These are phyloP conservation scores for Starmerella kuoi DNA, from an alignment of 805 yeast species.

Conservation along the genomic window DNA sequence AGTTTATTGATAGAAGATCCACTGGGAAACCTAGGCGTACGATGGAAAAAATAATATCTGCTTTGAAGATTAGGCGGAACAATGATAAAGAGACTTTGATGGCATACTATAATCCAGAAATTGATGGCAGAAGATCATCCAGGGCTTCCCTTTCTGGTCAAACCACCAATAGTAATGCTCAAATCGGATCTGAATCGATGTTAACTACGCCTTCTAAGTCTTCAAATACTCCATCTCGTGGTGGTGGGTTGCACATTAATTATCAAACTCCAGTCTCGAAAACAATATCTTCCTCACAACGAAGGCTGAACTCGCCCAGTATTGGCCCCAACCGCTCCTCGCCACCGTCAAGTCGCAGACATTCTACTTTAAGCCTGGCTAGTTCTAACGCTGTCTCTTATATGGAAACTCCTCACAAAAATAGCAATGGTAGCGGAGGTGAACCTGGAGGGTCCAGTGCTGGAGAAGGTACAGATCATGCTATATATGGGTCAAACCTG, in stretches of 20 bases:
- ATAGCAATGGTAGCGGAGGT: neutral
- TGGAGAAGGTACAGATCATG: no score
- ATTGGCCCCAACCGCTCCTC: slow-evolving; percentile 1
- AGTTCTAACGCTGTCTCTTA: slow-evolving; percentile 5
- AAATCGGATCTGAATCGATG: neutral
- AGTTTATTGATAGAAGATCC: slow-evolving; percentile 2
- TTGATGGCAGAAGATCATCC: no score
- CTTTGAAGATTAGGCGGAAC: slow-evolving; percentile 1
- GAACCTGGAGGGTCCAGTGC: no score
- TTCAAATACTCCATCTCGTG: neutral
- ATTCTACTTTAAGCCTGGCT: slow-evolving; percentile 2
- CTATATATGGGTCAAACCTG: no score
- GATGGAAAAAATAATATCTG: slow-evolving; percentile 5
- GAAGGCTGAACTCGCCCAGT: slow-evolving; percentile 2
- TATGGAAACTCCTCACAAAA: slow-evolving; percentile 4
- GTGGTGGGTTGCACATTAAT: no score
- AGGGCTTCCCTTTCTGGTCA: no score
- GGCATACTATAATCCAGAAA: slow-evolving; percentile 9
- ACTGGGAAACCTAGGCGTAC: slow-evolving; percentile 8
- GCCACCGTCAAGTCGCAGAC: neutral
- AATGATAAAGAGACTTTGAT: slow-evolving; percentile 6
- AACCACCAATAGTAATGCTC: no score
- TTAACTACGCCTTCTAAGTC: neutral
- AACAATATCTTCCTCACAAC: no score
- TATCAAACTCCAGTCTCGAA: neutral